Percentiles rank a stretch among this genome's conserved stretches.
phyloP scores from a whole-genome alignment of 2,329 filamentous ascomycete genomes.

The Cladophialophora bantiana region DNA sequence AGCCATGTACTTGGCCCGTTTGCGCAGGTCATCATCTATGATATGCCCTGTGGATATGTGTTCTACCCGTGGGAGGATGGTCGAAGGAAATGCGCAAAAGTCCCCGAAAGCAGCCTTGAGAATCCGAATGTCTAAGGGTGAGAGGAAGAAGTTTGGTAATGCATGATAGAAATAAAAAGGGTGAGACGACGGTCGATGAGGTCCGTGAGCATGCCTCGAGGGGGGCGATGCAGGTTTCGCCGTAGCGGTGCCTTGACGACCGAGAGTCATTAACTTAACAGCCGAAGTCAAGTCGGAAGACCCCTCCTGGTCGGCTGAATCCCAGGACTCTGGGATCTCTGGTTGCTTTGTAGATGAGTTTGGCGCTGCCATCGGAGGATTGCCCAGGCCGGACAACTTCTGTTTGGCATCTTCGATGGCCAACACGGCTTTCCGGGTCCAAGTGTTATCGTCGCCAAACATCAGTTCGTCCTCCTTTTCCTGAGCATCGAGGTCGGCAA shows the following conservation, averaged over 20 bases:
- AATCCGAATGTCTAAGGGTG: constrained; percentile 89
- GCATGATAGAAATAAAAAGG: constrained; percentile 83
- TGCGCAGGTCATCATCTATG: constrained; percentile 83
- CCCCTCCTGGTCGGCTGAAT: constrained; percentile 24
- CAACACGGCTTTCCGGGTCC: constrained; percentile 83
- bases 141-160: constrained; percentile 86
- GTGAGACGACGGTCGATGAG: constrained; percentile 28
- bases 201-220: constrained; percentile 17
- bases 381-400: constrained; percentile 71
- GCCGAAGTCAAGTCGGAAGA: constrained; percentile 40
- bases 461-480: constrained; percentile 88
- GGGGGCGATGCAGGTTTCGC: constrained; percentile 13
- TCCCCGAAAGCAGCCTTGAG: constrained; percentile 86
- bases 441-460: constrained; percentile 92
- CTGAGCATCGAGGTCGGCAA: constrained; percentile 74
- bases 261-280: constrained; percentile 40
- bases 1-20: constrained; percentile 82
- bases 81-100: constrained; percentile 82
- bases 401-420: constrained; percentile 78
- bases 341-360: constrained; percentile 39
- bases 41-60: constrained; percentile 87
- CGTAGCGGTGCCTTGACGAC: constrained; percentile 37
- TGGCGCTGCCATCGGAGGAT: constrained; percentile 62
- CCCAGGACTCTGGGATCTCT: constrained; percentile 31
- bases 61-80: constrained; percentile 84